A percentile compares a stretch with the other conserved stretches of the same genome.
Evolutionary conservation across 2,329 filamentous ascomycete species (phyloP).

Genomic region (Pseudogymnoascus sp.): DNA sequence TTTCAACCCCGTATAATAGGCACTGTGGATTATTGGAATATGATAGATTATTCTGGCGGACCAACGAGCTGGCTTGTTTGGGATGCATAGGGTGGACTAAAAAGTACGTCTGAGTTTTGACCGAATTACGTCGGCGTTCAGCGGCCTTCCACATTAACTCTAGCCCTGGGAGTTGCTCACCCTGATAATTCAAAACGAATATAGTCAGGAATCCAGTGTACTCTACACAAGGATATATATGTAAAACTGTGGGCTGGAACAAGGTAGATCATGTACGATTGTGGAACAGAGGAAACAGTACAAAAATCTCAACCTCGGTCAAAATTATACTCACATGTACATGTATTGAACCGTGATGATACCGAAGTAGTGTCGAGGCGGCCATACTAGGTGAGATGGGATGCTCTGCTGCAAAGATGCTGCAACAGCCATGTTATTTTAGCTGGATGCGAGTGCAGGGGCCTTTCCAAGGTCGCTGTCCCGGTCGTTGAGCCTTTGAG

Average conservation of each 20-base stretch:
- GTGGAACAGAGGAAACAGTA: neutral
- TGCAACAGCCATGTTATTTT: neutral
- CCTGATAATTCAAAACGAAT: neutral
- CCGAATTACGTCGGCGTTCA: neutral
- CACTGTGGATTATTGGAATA: neutral
- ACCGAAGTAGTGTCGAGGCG: neutral
- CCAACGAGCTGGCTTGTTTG: constrained; percentile 3
- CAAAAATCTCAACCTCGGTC: neutral
- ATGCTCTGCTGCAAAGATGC: neutral
- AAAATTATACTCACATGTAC: neutral
- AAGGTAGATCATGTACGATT: neutral
- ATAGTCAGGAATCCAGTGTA: neutral
- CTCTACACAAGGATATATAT: constrained; percentile 1
- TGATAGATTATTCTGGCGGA: neutral
- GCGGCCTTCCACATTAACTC: neutral
- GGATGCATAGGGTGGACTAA: neutral
- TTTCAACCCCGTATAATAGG: neutral
- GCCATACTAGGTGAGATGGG: neutral
- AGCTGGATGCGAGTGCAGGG: neutral
- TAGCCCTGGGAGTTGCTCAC: neutral
- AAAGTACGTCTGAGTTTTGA: neutral
- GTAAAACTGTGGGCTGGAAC: neutral
- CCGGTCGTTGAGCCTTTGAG: neutral
- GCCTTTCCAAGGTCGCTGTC: neutral
- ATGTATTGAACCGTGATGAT: neutral